Evolutionary conservation across 2,329 filamentous ascomycete species (phyloP).

Genomic region (Monosporascus sp.): DNA sequence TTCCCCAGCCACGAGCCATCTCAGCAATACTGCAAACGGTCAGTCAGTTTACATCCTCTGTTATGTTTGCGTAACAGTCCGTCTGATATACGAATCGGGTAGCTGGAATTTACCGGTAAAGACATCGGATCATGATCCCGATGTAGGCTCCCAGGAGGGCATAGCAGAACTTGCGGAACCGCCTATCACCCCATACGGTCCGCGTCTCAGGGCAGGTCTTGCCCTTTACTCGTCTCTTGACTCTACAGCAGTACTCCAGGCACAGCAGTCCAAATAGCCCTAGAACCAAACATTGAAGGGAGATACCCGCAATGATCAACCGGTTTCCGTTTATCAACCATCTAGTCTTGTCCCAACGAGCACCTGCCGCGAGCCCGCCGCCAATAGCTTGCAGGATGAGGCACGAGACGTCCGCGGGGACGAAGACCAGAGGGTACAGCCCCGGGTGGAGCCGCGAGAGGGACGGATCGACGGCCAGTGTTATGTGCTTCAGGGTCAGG

Average conservation of each 20-base stretch:
- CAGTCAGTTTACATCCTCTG: not conserved
- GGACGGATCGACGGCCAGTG: conserved; percentile 40
- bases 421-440: conserved; percentile 53
- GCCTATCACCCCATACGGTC: conserved; percentile 36
- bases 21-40: conserved; percentile 47
- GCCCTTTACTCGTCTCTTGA: conserved; percentile 32
- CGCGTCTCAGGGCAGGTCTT: conserved; percentile 24
- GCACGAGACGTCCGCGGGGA: conserved; percentile 54
- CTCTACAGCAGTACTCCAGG: conserved; percentile 41
- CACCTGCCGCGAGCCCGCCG: conserved; percentile 49
- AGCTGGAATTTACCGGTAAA: conserved; percentile 42
- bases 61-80: not conserved
- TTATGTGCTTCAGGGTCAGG: conserved; percentile 57
- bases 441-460: conserved; percentile 47
- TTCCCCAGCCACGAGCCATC: conserved; percentile 61
- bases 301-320: conserved; percentile 49
- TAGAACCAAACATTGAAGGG: conserved; percentile 48
- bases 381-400: conserved; percentile 55
- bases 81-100: too few relatives aligned
- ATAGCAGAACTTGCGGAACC: conserved; percentile 38
- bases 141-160: conserved; percentile 41
- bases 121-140: conserved; percentile 45
- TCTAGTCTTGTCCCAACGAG: conserved; percentile 31
- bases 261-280: conserved; percentile 38
- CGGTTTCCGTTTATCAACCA: conserved; percentile 43